Evolutionary conservation across 1,139 yeast species (phyloP).

Genomic region (Arxiozyma slooffiae): DNA sequence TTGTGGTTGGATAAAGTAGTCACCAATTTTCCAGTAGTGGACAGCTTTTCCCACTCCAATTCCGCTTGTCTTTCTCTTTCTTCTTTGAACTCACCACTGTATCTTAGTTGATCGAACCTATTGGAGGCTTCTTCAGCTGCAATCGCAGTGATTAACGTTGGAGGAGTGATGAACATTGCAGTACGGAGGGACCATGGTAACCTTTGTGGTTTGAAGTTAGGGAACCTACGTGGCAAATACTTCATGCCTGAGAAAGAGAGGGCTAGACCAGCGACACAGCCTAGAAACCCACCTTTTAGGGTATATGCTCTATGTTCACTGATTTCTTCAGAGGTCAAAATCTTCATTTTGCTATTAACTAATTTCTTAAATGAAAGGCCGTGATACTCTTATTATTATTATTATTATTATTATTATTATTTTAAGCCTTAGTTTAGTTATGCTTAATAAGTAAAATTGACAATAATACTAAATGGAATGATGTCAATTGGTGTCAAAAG

Average conservation of each 20-base stretch:
- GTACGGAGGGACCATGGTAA: constrained; percentile 47
- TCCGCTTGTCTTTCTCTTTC: constrained; percentile 35
- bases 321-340: constrained; percentile 55
- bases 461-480: too few relatives aligned
- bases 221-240: constrained; percentile 36
- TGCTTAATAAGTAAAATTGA: too few relatives aligned
- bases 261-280: constrained; percentile 46
- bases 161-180: constrained; percentile 52
- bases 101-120: constrained; percentile 43
- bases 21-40: constrained; percentile 39
- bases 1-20: constrained; percentile 47
- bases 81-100: constrained; percentile 34
- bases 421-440: too few relatives aligned
- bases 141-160: constrained; percentile 45
- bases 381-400: too few relatives aligned
- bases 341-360: constrained; percentile 42
- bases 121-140: constrained; percentile 52
- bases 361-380: neutral
- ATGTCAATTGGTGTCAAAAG: too few relatives aligned
- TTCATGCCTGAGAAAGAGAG: constrained; percentile 43
- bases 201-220: constrained; percentile 33
- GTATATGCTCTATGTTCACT: constrained; percentile 53
- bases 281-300: constrained; percentile 52
- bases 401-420: too few relatives aligned
- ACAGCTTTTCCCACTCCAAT: constrained; percentile 38